These are phyloP conservation scores for Wickerhamomyces ciferrii DNA, from an alignment of 805 yeast genomes.

Conservation along the genomic window DNA sequence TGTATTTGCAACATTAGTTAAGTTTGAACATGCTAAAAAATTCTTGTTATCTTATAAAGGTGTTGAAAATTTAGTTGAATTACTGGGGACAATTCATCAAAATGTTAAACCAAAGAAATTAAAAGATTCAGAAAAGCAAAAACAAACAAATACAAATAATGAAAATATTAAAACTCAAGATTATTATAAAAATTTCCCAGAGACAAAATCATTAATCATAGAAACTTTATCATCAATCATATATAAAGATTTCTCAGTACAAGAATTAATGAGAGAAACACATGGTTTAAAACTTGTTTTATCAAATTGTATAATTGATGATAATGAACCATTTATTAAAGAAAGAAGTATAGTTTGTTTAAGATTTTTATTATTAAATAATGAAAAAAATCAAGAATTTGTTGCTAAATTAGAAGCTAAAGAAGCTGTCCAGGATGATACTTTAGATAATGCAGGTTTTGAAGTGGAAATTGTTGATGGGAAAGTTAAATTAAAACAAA, in stretches of 20 bases:
- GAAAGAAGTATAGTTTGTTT: slow-evolving; percentile 82
- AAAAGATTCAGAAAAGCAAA: slow-evolving; percentile 16
- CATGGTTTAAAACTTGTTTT: slow-evolving; percentile 71
- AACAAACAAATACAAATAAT: slow-evolving; percentile 5
- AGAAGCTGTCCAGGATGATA: slow-evolving; percentile 52
- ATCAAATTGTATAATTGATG: slow-evolving; percentile 81
- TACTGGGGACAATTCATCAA: slow-evolving; percentile 27
- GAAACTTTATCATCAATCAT: slow-evolving; percentile 60
- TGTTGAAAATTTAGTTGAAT: slow-evolving; percentile 24
- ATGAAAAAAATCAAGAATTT: slow-evolving; percentile 66
- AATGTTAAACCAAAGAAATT: slow-evolving; percentile 26
- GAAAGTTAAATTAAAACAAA: slow-evolving; percentile 48
- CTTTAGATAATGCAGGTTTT: slow-evolving; percentile 68
- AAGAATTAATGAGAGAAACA: slow-evolving; percentile 58
- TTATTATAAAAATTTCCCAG: slow-evolving; percentile 44
- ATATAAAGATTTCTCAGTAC: slow-evolving; percentile 46
- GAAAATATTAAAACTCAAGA: slow-evolving; percentile 4
- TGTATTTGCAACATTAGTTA: slow-evolving; percentile 24
- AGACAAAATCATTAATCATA: slow-evolving; percentile 58
- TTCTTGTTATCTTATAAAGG: slow-evolving; percentile 31
- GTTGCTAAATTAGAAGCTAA: slow-evolving; percentile 76
- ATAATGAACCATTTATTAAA: slow-evolving; percentile 81
- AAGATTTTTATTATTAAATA: slow-evolving; percentile 58
- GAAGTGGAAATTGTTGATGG: slow-evolving; percentile 74
- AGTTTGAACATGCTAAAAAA: slow-evolving; percentile 30